Evolutionary conservation across 148 eudicot species (phyloP).

Genomic region (Rhododendron vialii): DNA sequence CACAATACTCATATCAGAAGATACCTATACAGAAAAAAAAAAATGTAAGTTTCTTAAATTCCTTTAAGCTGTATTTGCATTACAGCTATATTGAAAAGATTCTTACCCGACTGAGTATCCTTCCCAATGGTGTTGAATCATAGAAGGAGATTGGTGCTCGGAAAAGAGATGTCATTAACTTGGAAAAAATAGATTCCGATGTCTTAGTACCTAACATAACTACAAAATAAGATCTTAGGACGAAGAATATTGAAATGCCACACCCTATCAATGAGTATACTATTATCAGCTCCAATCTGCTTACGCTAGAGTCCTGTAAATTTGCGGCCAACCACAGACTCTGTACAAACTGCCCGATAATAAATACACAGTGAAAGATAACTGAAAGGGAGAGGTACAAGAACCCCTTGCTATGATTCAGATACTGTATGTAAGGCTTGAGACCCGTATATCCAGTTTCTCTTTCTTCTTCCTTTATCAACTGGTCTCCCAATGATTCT

Average conservation of each 20-base stretch:
- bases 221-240: conserved; percentile 31
- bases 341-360: conserved; percentile 48
- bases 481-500: conserved; percentile 30
- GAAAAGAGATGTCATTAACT: conserved; percentile 41
- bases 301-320: conserved; percentile 26
- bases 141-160: conserved; percentile 62
- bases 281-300: conserved; percentile 18
- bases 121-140: conserved; percentile 63
- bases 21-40: conserved; percentile 28
- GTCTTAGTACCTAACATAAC: conserved; percentile 35
- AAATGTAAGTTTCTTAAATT: not conserved
- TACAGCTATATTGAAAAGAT: not conserved
- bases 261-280: conserved; percentile 36
- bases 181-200: conserved; percentile 41
- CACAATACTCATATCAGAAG: conserved; percentile 44
- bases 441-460: conserved; percentile 53
- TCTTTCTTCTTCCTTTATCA: conserved; percentile 55
- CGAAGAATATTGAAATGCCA: conserved; percentile 26
- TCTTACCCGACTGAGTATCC: conserved; percentile 61
- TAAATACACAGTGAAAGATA: conserved; percentile 23
- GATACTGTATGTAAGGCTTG: conserved; percentile 50
- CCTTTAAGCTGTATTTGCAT: not conserved
- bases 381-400: conserved; percentile 35
- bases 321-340: conserved; percentile 47
- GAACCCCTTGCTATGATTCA: conserved; percentile 42